Conservation (phyloP, 352 stramenopile species). For the Blastocystis sp. region DNA sequence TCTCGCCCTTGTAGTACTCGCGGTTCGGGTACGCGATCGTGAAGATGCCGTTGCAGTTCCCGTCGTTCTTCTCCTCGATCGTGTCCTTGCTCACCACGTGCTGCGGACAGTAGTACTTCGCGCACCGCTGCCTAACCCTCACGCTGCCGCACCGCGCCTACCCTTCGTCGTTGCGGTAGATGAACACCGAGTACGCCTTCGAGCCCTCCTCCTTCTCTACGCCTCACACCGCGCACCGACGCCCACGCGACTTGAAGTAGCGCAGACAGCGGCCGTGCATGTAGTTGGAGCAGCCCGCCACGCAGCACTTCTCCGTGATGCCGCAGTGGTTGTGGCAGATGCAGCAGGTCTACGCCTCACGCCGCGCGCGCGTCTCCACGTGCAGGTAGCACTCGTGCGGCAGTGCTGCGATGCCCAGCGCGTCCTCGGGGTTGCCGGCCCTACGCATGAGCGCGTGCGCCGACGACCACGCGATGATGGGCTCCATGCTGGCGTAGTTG, state of each 20-base stretch:
- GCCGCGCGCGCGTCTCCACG: neutral
- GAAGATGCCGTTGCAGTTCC: slow-evolving; percentile 34
- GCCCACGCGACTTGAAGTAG: neutral
- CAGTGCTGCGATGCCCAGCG: slow-evolving; percentile 7
- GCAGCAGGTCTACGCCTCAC: neutral
- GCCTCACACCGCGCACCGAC: neutral
- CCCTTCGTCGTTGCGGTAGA: slow-evolving; percentile 39
- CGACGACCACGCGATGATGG: slow-evolving; percentile 5
- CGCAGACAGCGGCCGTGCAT: slow-evolving; percentile 62
- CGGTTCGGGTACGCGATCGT: slow-evolving; percentile 62
- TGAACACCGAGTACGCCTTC: slow-evolving; percentile 23
- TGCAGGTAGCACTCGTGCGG: slow-evolving; percentile 7
- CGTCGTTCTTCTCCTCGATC: neutral
- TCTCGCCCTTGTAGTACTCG: slow-evolving; percentile 66
- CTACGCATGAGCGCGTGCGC: neutral
- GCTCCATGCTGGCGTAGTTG: slow-evolving; percentile 35
- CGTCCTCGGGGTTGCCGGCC: neutral
- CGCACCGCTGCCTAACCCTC: slow-evolving; percentile 20
- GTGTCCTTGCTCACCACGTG: slow-evolving; percentile 37
- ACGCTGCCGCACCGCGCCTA: too few relatives aligned
- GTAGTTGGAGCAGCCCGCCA: slow-evolving; percentile 22
- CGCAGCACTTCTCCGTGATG: slow-evolving; percentile 59
- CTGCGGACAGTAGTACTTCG: slow-evolving; percentile 54
- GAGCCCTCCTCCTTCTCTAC: neutral
- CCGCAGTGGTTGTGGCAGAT: slow-evolving; percentile 6